Evolutionary conservation across 805 yeast genomes (phyloP).

Genomic region (Metschnikowia koreensis): DNA sequence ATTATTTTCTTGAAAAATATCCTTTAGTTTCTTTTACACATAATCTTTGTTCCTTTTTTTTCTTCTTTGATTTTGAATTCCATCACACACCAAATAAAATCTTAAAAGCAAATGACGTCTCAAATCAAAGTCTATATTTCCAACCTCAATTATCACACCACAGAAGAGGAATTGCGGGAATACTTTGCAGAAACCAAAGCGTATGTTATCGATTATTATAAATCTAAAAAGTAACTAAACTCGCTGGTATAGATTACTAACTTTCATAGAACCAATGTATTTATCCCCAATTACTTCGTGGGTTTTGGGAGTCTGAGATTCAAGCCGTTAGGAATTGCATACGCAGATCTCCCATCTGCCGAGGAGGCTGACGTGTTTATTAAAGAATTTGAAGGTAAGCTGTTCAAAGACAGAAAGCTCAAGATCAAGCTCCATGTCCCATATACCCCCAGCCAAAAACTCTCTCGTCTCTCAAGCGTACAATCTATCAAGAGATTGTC

Average conservation of each 20-base stretch:
- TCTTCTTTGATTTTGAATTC: neutral
- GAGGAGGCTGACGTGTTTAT: conserved; percentile 31
- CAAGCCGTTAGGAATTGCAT: conserved; percentile 55
- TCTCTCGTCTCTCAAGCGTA: conserved; percentile 21
- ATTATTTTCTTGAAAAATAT: no score
- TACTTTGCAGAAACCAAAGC: conserved; percentile 45
- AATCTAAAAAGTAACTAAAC: neutral
- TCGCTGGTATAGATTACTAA: neutral
- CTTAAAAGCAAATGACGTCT: neutral
- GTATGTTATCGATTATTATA: conserved; percentile 31
- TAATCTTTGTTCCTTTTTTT: neutral
- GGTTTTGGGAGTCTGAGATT: conserved; percentile 42
- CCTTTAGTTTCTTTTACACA: neutral
- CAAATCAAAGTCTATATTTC: conserved; percentile 43
- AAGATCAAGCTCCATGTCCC: conserved; percentile 44
- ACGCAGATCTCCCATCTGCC: conserved; percentile 32
- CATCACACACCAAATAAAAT: neutral
- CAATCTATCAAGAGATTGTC: conserved; percentile 6
- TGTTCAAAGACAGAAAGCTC: conserved; percentile 38
- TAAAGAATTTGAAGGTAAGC: conserved; percentile 24
- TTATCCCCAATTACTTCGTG: conserved; percentile 55
- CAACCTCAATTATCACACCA: conserved; percentile 51
- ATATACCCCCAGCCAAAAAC: conserved; percentile 21
- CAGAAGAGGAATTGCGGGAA: conserved; percentile 51
- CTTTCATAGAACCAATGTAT: conserved; percentile 28